Evolutionary conservation across 495 filamentous ascomycete species (phyloP), one percentile per base, ranked within the genome.

Genomic region (Xylaria curta): DNA sequence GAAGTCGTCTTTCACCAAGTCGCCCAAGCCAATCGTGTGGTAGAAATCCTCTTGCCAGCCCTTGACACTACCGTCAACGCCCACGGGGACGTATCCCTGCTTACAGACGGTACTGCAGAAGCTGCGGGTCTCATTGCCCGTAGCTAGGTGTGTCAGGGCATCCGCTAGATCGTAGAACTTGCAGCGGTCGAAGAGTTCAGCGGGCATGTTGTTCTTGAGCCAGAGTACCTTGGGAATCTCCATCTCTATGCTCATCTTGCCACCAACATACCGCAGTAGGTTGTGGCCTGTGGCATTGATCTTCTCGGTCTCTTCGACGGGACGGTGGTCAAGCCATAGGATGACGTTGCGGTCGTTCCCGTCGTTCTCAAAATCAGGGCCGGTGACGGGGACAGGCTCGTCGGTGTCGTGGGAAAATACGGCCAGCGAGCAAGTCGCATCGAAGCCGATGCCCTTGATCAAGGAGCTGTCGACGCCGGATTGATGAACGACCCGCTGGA

Each of bases 171-270:
- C 96, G 78, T 95, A 99, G 78, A 99, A 99, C 78, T 97, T 97
- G 88, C 95, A 97, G 67, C 91, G 89, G 60, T 89, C 89, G 78
- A 97, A 99, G 15, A 95, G 84, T 68, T 96, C 93, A 64, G 90
- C 85, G n/a, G 96, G 93, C 96, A 99, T 98, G 81, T 98, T 86
- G 78, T 97, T 96, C 86, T 98, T 98, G 74, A 99, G 84, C 96
- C 96, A 99, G 31, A 98, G 85, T 1, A 97, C 93, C 78, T 99
- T 99, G 31, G 96, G 96, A 33, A 98, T 94, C 79, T 99, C 96
- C 96, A 99, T 99, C 84, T 99, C 96, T 74, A 97, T 92, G 76
- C 93, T 97, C 96, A 99, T 98, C 75, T 89, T 95, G 49, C 96
- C 95, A 59, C 96, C 96, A 6, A 99, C 95, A 80, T 98, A 99